Evolutionary conservation across 2,329 filamentous ascomycete species (phyloP), one percentile per base, ranked within the genome.

Genomic region (Talaromyces albobiverticillius): DNA sequence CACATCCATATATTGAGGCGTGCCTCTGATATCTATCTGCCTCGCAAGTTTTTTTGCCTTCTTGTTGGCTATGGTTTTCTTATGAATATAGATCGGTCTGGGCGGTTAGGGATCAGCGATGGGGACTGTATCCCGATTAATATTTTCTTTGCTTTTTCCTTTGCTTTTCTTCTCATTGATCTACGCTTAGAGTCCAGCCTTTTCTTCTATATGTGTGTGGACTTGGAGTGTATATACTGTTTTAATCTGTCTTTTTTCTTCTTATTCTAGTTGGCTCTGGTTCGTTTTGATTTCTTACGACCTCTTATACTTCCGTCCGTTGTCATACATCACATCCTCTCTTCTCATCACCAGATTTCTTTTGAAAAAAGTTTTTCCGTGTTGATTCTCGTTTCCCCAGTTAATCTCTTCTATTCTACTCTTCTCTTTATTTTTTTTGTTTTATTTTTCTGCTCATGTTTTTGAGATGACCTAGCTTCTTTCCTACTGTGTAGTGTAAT

Each of bases 31-130:
- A 38, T 56, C 36, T 53, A 42, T 51, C 31, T 38, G 18, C 25
- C 42, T 51, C 31, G 16, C 14, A 16, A 29, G 14, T 36, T 14
- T 29, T 40, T 41, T 50, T 46, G 25, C 26, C 23, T 51, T 51
- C 10, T 48, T 40, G 22, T 53, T 50, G 46, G 51, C 43, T 45
- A 52, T 41, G 46, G 54, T 52, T 46, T 32, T 53, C 50, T 51
- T 56, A 52, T 56, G 51, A 51, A 56, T 56, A 57, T 57, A 59
- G 57, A 58, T 52, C 42, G 54, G 51, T 53, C 51, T 41, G 51
- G 57, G 57, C 23, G 54, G 54, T 52, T 57, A 52, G 45, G 53
- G 53, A 47, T 55, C 38, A 57, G 53, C 40, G 25, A 54, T 40
- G 43, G 48, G 54, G 18, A 50, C 34, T 54, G 50, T 31, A 42